Conservation (phyloP, 1,284 basidiomycete species). For the Meripilus lineatus region DNA sequence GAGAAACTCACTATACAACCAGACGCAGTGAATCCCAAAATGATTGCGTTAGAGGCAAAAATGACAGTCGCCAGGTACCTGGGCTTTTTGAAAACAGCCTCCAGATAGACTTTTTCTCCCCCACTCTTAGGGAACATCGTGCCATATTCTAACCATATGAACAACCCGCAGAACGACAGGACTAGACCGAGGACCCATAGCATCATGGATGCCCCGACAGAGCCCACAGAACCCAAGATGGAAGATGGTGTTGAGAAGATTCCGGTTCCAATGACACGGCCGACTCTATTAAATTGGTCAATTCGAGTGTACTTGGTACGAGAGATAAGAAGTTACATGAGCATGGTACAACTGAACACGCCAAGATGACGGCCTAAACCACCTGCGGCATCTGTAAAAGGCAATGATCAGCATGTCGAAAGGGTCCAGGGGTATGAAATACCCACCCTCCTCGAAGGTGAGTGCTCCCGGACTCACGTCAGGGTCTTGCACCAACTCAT, state of each 20-base stretch:
- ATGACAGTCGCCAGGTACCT: conserved; percentile 52
- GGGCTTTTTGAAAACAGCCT: conserved; percentile 59
- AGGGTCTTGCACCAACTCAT: background rate
- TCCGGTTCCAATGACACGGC: conserved; percentile 50
- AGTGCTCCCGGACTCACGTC: conserved; percentile 4
- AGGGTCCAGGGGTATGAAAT: background rate
- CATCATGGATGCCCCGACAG: conserved; percentile 50
- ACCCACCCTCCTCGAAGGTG: conserved; percentile 11
- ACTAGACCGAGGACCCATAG: conserved; percentile 67
- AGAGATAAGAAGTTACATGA: conserved; percentile 11
- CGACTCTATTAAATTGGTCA: conserved; percentile 28
- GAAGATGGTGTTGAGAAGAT: conserved; percentile 57
- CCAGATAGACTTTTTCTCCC: conserved; percentile 70
- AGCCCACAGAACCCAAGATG: conserved; percentile 55
- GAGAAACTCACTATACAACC: conserved; percentile 42
- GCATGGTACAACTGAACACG: conserved; percentile 16
- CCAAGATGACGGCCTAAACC: conserved; percentile 16
- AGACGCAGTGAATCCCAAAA: conserved; percentile 52
- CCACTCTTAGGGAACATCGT: conserved; percentile 45
- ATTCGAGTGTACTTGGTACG: background rate
- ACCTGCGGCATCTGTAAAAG: conserved; percentile 12
- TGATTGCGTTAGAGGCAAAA: conserved; percentile 52
- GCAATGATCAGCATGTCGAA: background rate
- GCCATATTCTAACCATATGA: conserved; percentile 66
- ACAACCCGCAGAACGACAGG: conserved; percentile 52